Evolutionary conservation across 108 stramenopile genomes (phyloP).

Genomic region (Licmophora abbreviata): DNA sequence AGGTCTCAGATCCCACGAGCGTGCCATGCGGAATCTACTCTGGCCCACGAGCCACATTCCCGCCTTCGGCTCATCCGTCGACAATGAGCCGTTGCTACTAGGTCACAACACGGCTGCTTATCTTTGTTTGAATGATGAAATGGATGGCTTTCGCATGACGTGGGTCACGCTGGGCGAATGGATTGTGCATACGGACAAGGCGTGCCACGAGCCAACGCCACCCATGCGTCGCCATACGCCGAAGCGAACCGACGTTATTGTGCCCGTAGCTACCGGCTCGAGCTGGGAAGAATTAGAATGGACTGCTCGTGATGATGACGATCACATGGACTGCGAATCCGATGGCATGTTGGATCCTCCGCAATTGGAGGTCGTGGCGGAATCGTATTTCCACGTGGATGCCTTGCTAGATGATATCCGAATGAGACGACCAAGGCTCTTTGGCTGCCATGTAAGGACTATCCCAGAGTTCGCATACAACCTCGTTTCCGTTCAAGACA

Average conservation of each 20-base stretch:
- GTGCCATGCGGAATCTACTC: not conserved
- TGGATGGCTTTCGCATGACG: constrained; percentile 59
- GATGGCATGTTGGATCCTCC: constrained; percentile 3
- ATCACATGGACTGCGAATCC: constrained; percentile 13
- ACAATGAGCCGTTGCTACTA: constrained; percentile 7
- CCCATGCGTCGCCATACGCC: not conserved
- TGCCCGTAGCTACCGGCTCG: not conserved
- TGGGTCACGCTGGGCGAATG: constrained; percentile 43
- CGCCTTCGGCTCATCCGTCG: not conserved
- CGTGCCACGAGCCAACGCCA: not conserved
- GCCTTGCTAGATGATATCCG: constrained; percentile 40
- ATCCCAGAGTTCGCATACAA: constrained; percentile 50
- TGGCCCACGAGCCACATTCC: not conserved
- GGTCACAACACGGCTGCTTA: constrained; percentile 26
- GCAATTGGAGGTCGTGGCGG: constrained; percentile 22
- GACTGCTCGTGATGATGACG: no score
- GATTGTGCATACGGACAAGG: not conserved
- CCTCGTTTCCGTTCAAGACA: constrained; percentile 33
- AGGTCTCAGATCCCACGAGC: not conserved
- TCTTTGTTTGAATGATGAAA: constrained; percentile 62
- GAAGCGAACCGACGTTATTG: constrained; percentile 23
- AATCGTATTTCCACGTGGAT: constrained; percentile 46
- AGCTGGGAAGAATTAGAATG: constrained; percentile 22
- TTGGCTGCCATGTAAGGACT: constrained; percentile 15
- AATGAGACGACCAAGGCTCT: constrained; percentile 24